A percentile compares a stretch with the other conserved stretches of the same genome.
These are phyloP conservation scores for Tephrocybe sp. DNA, from an alignment of 768 basidiomycete species.

Conservation along the genomic window DNA sequence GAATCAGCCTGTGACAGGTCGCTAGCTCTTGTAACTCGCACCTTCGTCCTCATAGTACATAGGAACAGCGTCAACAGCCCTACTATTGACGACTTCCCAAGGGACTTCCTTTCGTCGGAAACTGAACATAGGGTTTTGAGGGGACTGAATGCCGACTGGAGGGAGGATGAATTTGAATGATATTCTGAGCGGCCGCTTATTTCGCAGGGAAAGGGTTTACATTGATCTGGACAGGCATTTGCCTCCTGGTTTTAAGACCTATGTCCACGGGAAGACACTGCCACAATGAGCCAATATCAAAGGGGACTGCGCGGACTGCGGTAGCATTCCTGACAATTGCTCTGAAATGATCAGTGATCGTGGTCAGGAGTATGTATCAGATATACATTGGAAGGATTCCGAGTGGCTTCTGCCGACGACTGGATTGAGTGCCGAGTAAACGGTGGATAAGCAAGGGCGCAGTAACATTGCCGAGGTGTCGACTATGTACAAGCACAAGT, in stretches of 20 bases:
- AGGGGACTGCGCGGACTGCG: slow-evolving; percentile 22
- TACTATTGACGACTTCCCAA: slow-evolving; percentile 78
- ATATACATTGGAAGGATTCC: background rate
- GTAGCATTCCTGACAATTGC: slow-evolving; percentile 6
- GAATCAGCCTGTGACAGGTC: background rate
- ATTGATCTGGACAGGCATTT: slow-evolving; percentile 6
- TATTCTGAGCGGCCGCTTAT: background rate
- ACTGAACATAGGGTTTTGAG: slow-evolving; percentile 38
- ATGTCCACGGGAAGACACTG: slow-evolving; percentile 8
- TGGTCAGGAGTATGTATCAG: background rate
- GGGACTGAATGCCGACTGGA: too few relatives aligned
- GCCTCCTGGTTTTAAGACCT: slow-evolving; percentile 14
- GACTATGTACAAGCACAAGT: too few relatives aligned
- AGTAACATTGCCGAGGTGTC: too few relatives aligned
- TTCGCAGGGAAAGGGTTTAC: slow-evolving; percentile 5
- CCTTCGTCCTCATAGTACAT: slow-evolving; percentile 64
- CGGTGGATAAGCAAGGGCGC: too few relatives aligned
- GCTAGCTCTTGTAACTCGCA: slow-evolving; percentile 23
- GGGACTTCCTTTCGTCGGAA: slow-evolving; percentile 59
- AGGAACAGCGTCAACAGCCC: slow-evolving; percentile 59
- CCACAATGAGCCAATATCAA: slow-evolving; percentile 10
- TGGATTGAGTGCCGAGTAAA: background rate
- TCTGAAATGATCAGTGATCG: slow-evolving; percentile 1
- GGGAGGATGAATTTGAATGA: background rate
- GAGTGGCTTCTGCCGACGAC: background rate